phyloP scores from a whole-genome alignment of 106 monocot genomes.

The Phalaenopsis aphrodite region DNA sequence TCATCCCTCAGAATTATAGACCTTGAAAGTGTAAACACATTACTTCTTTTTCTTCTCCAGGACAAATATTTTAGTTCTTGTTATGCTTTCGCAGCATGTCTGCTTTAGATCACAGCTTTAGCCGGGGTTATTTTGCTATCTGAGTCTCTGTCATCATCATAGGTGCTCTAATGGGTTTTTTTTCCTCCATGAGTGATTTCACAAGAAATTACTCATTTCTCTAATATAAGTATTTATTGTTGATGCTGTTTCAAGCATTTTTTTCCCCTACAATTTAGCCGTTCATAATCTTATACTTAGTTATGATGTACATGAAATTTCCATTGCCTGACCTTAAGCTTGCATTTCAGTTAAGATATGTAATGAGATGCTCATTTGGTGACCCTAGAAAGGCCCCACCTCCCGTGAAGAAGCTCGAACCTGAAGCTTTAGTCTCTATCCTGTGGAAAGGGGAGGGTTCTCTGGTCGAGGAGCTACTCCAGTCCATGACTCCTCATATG shows the following conservation, averaged over 20 bases:
- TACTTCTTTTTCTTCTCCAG: neutral
- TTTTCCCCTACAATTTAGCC: neutral
- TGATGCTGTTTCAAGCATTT: neutral
- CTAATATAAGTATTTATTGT: neutral
- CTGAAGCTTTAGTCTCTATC: constrained; percentile 39
- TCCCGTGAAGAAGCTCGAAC: constrained; percentile 59
- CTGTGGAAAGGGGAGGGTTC: constrained; percentile 93
- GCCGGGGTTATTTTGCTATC: no score
- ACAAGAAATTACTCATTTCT: neutral
- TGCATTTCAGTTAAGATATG: constrained; percentile 67
- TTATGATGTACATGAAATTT: neutral
- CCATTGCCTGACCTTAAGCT: neutral
- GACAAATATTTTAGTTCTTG: neutral
- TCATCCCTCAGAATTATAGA: neutral
- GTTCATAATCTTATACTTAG: neutral
- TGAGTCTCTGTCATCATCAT: no score
- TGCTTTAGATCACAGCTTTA: neutral
- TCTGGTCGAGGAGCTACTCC: constrained; percentile 77
- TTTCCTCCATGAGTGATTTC: no score
- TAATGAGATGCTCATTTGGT: constrained; percentile 78
- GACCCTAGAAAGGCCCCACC: constrained; percentile 85
- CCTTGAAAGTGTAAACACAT: neutral
- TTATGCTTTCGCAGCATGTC: neutral
- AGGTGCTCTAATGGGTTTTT: no score
- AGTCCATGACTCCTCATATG: constrained; percentile 62